Evolutionary conservation across 2,329 filamentous ascomycete species (phyloP), one percentile per base, ranked within the genome.

Genomic region (Zasmidium cellare): DNA sequence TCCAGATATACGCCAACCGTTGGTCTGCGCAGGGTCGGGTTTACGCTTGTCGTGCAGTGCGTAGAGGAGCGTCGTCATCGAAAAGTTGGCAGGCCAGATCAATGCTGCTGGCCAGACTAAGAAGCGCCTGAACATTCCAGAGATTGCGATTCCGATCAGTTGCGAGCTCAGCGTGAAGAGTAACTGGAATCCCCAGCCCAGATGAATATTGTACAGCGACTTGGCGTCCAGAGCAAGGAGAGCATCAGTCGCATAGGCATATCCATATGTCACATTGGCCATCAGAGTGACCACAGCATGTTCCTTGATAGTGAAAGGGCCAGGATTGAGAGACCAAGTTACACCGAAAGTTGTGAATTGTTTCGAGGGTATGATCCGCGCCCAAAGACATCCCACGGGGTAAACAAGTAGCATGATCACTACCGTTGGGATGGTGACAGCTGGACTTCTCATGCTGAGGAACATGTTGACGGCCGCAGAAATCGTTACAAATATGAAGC

Each of bases 31-130:
- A 3, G 65, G 64, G 23, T 67, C 90, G 24, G 85, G 83, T 67
- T 87, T 88, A 71, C 93, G 94, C 70, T 92, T 87, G 63, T 92
- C 87, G 68, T 96, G 91, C 51, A 96, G 80, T 0, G 91, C 92
- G 2, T 87, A 87, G 69, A 96, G 94, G 89, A 96, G 93, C 66
- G 90, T 87, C 0, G 91, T 90, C 18, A 90, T 92, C 82, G 93
- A 92, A 54, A 96, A 79, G 0, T 91, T 94, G 18, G 88, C 87
- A 0, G 91, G 91, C 91, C 91, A 96, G 44, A 96, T 91, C 89
- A 96, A 93, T 60, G 90, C 90, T 62, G 88, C 89, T 0, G 91
- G 91, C 25, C 89, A 85, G 28, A 96, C 91, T 7, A 96, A 80
- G 69, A 92, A 94, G 46, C 90, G 84, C 58, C 91, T 81, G 1